These are phyloP conservation scores for Vigna angularis DNA, from an alignment of 306 rosid species.

Conservation along the genomic window DNA sequence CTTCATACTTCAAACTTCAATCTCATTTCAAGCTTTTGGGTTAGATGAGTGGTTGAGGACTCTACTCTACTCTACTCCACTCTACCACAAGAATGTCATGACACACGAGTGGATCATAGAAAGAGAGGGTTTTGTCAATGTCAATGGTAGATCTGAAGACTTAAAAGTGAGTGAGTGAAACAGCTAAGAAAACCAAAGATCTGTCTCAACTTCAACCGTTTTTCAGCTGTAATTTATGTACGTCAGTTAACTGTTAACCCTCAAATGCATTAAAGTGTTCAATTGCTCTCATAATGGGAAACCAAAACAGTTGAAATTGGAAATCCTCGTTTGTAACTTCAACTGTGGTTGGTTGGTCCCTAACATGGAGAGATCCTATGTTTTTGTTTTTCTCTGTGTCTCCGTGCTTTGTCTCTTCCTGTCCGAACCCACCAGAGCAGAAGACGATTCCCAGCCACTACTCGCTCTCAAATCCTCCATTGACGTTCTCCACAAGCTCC, in stretches of 20 bases:
- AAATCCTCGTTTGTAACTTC: not conserved
- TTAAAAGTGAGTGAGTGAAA: not conserved
- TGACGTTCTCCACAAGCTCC: slow-evolving; percentile 62
- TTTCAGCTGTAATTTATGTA: slow-evolving; percentile 32
- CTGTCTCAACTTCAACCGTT: slow-evolving; percentile 33
- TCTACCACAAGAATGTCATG: not conserved
- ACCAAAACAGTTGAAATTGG: slow-evolving; percentile 33
- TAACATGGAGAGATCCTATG: slow-evolving; percentile 38
- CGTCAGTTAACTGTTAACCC: slow-evolving; percentile 20
- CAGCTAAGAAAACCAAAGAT: slow-evolving; percentile 24
- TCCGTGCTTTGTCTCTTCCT: slow-evolving; percentile 37
- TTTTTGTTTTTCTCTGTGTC: slow-evolving; percentile 22
- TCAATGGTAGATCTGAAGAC: slow-evolving; percentile 40
- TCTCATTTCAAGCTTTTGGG: not conserved
- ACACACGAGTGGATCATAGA: not conserved
- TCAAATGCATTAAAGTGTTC: slow-evolving; percentile 35
- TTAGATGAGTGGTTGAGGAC: slow-evolving; percentile 12
- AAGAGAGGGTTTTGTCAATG: not conserved
- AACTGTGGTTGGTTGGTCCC: slow-evolving; percentile 1
- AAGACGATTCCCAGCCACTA: slow-evolving; percentile 66
- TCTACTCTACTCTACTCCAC: not conserved
- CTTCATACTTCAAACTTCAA: not conserved
- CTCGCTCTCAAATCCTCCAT: slow-evolving; percentile 66
- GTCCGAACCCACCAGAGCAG: slow-evolving; percentile 33
- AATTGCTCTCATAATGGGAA: slow-evolving; percentile 1